Evolutionary conservation across 2,329 filamentous ascomycete genomes (phyloP).

Genomic region (Hymenoscyphus fraxineus): DNA sequence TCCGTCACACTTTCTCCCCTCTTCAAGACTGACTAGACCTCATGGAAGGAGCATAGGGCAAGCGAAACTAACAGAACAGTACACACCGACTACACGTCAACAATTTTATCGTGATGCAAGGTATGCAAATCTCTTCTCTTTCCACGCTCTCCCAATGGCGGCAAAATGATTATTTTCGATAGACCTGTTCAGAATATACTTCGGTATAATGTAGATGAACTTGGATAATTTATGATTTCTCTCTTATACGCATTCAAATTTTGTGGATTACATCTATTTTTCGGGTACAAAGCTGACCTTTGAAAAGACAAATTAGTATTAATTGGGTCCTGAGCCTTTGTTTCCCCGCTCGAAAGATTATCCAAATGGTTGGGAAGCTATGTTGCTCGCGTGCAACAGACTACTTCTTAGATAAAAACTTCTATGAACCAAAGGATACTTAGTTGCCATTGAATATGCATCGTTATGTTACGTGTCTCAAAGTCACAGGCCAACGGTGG

Average conservation of each 20-base stretch:
- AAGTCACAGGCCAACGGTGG: too few relatives aligned
- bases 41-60: too few relatives aligned
- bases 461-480: too few relatives aligned
- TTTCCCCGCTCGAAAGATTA: too few relatives aligned
- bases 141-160: neutral
- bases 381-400: too few relatives aligned
- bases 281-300: neutral
- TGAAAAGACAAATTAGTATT: neutral
- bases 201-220: conserved; percentile 37
- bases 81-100: neutral
- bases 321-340: too few relatives aligned
- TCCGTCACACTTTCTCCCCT: neutral
- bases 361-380: too few relatives aligned
- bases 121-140: neutral
- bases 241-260: neutral
- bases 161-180: conserved; percentile 48
- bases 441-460: too few relatives aligned
- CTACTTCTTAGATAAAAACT: too few relatives aligned
- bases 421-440: too few relatives aligned
- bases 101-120: neutral
- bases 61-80: too few relatives aligned
- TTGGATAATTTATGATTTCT: conserved; percentile 46
- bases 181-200: conserved; percentile 60
- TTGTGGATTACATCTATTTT: neutral
- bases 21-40: neutral